Conservation (phyloP, 768 basidiomycete genomes). For the Tulasnella sp. region DNA sequence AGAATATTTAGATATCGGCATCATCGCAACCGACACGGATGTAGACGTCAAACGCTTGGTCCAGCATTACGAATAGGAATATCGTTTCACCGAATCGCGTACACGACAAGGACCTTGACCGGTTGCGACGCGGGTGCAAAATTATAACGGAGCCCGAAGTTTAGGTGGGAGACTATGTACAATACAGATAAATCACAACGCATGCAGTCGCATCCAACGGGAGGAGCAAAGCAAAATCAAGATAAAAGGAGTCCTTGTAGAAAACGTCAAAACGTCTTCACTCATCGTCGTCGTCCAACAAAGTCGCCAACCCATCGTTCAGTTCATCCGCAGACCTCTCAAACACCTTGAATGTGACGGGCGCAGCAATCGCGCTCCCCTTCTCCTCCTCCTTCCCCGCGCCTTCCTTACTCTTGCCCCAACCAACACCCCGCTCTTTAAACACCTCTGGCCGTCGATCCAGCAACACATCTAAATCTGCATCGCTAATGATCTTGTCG, state of each 20-base stretch:
- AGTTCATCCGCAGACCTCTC: conserved; percentile 52
- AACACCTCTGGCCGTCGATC: conserved; percentile 73
- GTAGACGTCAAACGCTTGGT: no score
- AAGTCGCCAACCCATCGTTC: conserved; percentile 57
- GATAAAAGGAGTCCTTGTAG: not conserved
- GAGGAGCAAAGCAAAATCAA: not conserved
- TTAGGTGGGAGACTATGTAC: no score
- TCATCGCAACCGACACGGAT: no score
- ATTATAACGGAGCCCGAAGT: no score
- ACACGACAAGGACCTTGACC: no score
- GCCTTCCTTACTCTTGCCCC: conserved; percentile 30
- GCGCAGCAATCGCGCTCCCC: not conserved
- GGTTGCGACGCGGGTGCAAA: no score
- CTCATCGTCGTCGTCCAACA: conserved; percentile 41
- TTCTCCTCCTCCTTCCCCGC: not conserved
- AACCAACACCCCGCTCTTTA: conserved; percentile 55
- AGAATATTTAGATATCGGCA: no score
- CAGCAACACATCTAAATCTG: conserved; percentile 67
- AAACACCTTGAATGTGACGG: conserved; percentile 61
- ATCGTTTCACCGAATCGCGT: no score
- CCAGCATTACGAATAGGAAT: no score
- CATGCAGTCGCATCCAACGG: no score
- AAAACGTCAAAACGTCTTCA: not conserved
- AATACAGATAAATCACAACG: no score
- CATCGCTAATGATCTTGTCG: conserved; percentile 73